Base-by-base conservation (phyloP, 257 asterid species). In the Paulownia fortunei region DNA sequence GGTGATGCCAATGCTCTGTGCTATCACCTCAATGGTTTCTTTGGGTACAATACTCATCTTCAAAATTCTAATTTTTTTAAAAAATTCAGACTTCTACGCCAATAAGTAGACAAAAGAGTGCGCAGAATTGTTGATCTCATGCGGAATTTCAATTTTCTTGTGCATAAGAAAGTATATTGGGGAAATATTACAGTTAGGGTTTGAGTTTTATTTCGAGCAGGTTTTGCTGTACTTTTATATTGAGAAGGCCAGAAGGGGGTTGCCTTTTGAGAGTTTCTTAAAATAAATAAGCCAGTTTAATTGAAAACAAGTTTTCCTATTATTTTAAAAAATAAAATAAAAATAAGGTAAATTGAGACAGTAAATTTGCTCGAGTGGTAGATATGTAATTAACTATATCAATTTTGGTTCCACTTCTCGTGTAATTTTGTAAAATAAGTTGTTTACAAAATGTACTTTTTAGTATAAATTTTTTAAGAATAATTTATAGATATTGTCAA, bases 1-100 rank as follows among this genome's bases (percentile, higher is more conserved):
- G 83, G 74, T 85, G 70, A 93, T 89, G 79, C 98, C 97, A 4
- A 93, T 86, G 83, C 97, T 92, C 82, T 96, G 97, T 34, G 99
- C 96, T 18, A 96, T 90, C 73, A 93, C 96, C 82, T 92, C 97
- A 37, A 93, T 96, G 49, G 96, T 86, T 79, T 88, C 97, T 69
- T 91, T 89, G 39, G 97, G 97, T 24, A 93, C 92, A 30, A 88
- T 88, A 73, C 96, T 95, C 98, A 93, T 95, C 77, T 69, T 81
- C 75, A 39, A 56, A 37, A 42, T 58, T 55, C 21, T 11, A n/a
- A 27, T 10, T n/a, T 60, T 41, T 21, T 12, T 15, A 37, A 13
- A 24, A 54, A 63, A 12, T 13, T 51, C n/a, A 18, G 54, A 61
- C 54, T 61, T 24, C 74, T 37, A 47, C 1, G 70, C 23, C 67